Conservation (phyloP, 768 basidiomycete genomes). For the Mycena alexandri region DNA sequence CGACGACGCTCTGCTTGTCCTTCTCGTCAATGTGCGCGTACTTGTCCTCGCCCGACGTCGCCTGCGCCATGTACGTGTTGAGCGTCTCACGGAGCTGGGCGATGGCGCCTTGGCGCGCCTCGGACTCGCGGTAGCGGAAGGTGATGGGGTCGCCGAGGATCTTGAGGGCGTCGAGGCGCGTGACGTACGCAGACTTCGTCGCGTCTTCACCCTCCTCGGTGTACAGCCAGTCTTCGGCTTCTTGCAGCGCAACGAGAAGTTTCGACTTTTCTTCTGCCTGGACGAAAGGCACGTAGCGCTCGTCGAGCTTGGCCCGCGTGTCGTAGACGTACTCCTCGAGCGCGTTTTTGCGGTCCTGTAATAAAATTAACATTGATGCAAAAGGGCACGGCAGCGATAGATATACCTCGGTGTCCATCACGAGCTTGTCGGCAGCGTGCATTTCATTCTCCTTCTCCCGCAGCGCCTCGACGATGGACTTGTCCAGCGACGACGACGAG, state of each 20-base stretch:
- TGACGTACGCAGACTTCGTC: constrained; percentile 93
- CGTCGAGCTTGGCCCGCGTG: constrained; percentile 92
- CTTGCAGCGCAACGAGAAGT: constrained; percentile 76
- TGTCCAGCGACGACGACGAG: constrained; percentile 74
- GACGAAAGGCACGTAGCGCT: constrained; percentile 83
- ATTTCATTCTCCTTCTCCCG: constrained; percentile 91
- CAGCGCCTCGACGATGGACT: constrained; percentile 69
- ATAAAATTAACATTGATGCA: not conserved
- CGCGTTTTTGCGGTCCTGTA: constrained; percentile 95
- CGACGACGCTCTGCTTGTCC: constrained; percentile 87
- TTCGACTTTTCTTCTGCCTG: constrained; percentile 82
- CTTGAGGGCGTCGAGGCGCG: constrained; percentile 86
- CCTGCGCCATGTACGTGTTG: constrained; percentile 87
- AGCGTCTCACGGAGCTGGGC: constrained; percentile 87
- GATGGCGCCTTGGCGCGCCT: constrained; percentile 82
- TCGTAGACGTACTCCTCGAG: constrained; percentile 99
- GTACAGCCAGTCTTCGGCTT: constrained; percentile 98
- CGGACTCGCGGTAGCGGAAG: constrained; percentile 84
- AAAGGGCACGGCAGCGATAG: not conserved
- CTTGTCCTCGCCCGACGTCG: constrained; percentile 87
- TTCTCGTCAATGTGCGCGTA: constrained; percentile 91
- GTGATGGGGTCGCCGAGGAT: constrained; percentile 88
- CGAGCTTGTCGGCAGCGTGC: constrained; percentile 94
- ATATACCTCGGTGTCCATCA: constrained; percentile 94
- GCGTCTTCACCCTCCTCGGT: constrained; percentile 97